Base-by-base conservation (phyloP, 1,284 basidiomycete genomes). In the Microbotryum silenes-acaulis region DNA sequence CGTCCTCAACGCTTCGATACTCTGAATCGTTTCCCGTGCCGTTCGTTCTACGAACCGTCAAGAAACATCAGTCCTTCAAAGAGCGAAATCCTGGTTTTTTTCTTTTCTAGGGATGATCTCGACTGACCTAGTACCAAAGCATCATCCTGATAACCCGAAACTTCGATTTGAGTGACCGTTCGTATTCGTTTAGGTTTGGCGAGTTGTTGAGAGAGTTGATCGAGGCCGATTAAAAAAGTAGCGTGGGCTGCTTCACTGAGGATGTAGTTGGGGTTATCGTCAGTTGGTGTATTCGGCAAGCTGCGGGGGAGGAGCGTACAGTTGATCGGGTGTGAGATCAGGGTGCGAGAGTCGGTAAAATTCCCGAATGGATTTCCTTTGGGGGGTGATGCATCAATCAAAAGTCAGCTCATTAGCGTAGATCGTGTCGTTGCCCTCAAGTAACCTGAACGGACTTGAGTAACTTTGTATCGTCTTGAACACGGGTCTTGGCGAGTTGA, bases 161-260 rank as follows among this genome's bases (percentile, higher is more conserved):
- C 60, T 33, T 72, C 71, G 31, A 33, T 48, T 6, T 45, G 29
- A 1, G 71, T 61, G 6, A 61, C 61, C 14, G 31, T 21, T 9
- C 48, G 52, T 14, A 67, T 53, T 44, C 57, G 54, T 4, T 27
- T 14, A 1, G 59, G 51, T 42, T 62, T 62, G 6, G 23, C 50
- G 20, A 64, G 57, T 14, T 65, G 61, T 7, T 60, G 56, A 0
- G 55, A 57, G 29, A 66, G 57, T 29, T 67, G 64, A 27, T 62
- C 60, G 12, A 71, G 58, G 1, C 63, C 65, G 10, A 67, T 51
- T 6, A 60, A n/a, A 56, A 71, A 66, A 23, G 61, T 45, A 1
- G 63, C 57, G 33, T 72, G 68, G 4, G 54, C 50, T 18, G 61
- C 60, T 56, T 68, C 61, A 3, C 71, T 71, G 65, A 7, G 31